Evolutionary conservation across 176 grass and related monocot genomes (phyloP).

Genomic region (Rhynchospora tenuis): DNA sequence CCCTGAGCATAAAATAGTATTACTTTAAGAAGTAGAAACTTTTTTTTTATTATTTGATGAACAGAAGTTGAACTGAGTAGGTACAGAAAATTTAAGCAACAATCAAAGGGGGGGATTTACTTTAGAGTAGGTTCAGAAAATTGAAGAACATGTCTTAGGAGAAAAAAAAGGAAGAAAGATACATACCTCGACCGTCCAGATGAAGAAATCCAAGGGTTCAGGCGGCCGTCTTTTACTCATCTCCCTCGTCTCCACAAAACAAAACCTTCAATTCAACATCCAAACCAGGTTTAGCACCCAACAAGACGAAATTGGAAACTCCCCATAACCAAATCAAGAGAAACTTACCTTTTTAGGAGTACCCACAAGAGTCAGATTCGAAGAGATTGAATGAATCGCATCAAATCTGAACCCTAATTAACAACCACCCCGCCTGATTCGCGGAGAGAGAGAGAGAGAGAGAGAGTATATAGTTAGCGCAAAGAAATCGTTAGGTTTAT

Average conservation of each 20-base stretch:
- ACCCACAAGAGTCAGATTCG: background rate
- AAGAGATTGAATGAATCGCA: conserved; percentile 5
- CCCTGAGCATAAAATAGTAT: background rate
- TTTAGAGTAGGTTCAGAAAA: background rate
- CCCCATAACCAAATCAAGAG: background rate
- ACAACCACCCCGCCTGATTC: background rate
- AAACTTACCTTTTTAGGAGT: conserved; percentile 7
- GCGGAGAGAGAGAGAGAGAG: background rate
- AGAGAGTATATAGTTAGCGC: background rate
- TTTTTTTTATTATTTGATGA: background rate
- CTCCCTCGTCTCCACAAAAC: conserved; percentile 19
- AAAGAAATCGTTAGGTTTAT: background rate
- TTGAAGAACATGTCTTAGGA: background rate
- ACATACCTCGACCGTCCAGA: conserved; percentile 78
- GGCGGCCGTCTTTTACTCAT: conserved; percentile 67
- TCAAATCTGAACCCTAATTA: background rate
- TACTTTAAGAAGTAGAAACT: background rate
- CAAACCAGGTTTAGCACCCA: background rate
- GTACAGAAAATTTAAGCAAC: too few species aligned
- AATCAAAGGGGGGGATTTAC: background rate
- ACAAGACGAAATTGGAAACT: background rate
- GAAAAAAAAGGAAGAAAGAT: background rate
- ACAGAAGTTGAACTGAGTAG: too few species aligned
- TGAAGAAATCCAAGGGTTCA: conserved; percentile 96
- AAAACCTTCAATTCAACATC: conserved; percentile 27